Conservation (phyloP, 2,329 filamentous ascomycete genomes). For the Fusarium mundagurra region DNA sequence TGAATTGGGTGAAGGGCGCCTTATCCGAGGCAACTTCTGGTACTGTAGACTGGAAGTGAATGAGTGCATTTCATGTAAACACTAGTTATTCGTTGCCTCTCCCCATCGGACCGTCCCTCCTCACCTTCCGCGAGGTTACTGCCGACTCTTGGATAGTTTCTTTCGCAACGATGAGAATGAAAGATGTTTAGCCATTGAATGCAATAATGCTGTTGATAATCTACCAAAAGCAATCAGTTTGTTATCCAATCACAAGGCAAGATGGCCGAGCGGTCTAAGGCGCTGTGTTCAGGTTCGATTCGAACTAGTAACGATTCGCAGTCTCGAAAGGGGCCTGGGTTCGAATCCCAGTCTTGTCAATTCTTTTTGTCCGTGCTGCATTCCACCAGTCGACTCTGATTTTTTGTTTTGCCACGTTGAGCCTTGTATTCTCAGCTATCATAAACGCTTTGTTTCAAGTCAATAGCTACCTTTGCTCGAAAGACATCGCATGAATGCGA, state of each 20-base stretch:
- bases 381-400: accelerated
- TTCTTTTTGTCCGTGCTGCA: not conserved
- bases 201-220: accelerated
- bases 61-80: no score
- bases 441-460: accelerated
- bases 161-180: not conserved
- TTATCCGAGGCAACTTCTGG: no score
- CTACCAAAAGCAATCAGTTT: accelerated
- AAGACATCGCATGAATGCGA: not conserved
- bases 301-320: constrained; percentile 3
- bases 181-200: not conserved
- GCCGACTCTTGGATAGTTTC: not conserved
- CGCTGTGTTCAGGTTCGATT: constrained; percentile 9
- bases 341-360: constrained; percentile 9
- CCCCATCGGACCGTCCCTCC: no score
- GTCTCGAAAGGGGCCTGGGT: constrained; percentile 10
- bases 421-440: not conserved
- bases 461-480: no score
- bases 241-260: constrained; percentile 1
- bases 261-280: constrained; percentile 9
- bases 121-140: no score
- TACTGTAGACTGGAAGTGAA: no score
- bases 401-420: not conserved
- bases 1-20: no score
- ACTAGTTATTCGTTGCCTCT: no score